Conservation (phyloP, 306 rosid genomes). For the Chamaecrista fasciculata region DNA sequence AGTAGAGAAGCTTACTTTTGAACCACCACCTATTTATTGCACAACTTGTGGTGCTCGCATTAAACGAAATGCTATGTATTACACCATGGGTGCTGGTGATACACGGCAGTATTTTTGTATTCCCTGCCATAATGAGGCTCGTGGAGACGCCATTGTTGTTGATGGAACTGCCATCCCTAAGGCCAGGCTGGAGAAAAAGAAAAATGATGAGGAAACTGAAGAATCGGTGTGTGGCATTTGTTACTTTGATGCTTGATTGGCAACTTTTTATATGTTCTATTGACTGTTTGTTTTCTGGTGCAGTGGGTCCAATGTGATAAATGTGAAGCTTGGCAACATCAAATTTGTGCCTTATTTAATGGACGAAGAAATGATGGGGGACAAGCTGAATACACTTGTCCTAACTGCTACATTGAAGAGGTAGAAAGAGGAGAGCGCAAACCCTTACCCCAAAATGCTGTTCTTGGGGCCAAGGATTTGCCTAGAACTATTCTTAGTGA, state of each 20-base stretch:
- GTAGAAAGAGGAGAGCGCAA: conserved; percentile 92
- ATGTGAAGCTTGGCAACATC: conserved; percentile 99
- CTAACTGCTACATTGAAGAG: conserved; percentile 84
- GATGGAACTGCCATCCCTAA: conserved; percentile 82
- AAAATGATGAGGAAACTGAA: conserved; percentile 95
- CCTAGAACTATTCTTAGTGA: conserved; percentile 89
- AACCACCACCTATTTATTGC: conserved; percentile 95
- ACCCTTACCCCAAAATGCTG: conserved; percentile 95
- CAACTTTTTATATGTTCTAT: conserved; percentile 32
- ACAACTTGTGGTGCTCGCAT: conserved; percentile 91
- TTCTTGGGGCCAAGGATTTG: conserved; percentile 97
- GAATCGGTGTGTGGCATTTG: conserved; percentile 67
- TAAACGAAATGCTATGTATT: conserved; percentile 87
- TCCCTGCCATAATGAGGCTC: conserved; percentile 94
- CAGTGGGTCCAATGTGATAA: conserved; percentile 99
- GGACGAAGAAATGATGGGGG: conserved; percentile 97
- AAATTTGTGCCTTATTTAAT: conserved; percentile 94
- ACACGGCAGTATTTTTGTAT: conserved; percentile 90
- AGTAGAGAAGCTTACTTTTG: conserved; percentile 95
- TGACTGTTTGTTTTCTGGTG: conserved; percentile 24
- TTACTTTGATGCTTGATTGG: conserved; percentile 17
- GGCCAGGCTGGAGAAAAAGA: conserved; percentile 88
- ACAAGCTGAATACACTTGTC: conserved; percentile 96
- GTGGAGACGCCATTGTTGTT: conserved; percentile 75
- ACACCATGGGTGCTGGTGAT: conserved; percentile 90